These are phyloP conservation scores for Nakazawaea holstii DNA, from an alignment of 805 yeast genomes.

Conservation along the genomic window DNA sequence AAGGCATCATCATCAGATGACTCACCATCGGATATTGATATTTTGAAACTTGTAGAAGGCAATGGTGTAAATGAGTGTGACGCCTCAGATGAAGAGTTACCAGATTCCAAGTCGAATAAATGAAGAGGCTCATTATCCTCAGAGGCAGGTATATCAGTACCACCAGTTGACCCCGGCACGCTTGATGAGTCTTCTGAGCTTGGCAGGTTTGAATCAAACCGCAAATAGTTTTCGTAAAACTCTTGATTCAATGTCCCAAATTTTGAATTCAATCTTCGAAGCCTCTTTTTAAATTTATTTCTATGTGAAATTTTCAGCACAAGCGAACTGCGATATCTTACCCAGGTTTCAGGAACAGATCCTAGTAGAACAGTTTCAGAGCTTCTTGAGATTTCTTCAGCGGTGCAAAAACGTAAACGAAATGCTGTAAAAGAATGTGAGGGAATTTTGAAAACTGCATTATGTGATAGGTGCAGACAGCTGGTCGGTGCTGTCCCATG, in stretches of 20 bases:
- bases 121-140: background rate
- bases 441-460: constrained; percentile 2
- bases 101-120: too few relatives aligned
- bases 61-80: too few relatives aligned
- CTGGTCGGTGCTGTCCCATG: background rate
- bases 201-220: background rate
- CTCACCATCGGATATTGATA: too few relatives aligned
- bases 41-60: too few relatives aligned
- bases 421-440: constrained; percentile 25
- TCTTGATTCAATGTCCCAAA: background rate
- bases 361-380: constrained; percentile 52
- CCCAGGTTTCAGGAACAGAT: constrained; percentile 54
- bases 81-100: too few relatives aligned
- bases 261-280: constrained; percentile 11
- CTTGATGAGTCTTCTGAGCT: background rate
- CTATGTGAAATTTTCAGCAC: constrained; percentile 17
- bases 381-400: constrained; percentile 40
- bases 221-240: background rate
- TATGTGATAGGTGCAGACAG: too few relatives aligned
- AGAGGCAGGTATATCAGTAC: background rate
- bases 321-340: constrained; percentile 27
- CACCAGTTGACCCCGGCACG: too few relatives aligned
- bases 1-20: background rate
- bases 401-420: constrained; percentile 47
- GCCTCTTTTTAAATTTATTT: constrained; percentile 12